Conservation (phyloP, 73 alveolate genomes). For the Urostyla sp. region DNA sequence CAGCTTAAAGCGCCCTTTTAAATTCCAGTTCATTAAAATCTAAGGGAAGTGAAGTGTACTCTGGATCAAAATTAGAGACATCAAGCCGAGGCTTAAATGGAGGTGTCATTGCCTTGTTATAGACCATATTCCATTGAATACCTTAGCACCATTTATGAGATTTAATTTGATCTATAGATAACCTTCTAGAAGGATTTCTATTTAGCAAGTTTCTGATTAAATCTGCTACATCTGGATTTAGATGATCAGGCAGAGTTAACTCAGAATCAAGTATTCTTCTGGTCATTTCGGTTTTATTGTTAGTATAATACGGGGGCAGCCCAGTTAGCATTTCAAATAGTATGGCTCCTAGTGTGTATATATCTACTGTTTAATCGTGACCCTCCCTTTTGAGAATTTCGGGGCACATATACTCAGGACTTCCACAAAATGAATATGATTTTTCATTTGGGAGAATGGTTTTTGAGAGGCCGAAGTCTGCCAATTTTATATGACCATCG, state of each 20-base stretch:
- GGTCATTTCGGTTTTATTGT: conserved; percentile 75
- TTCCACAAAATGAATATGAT: conserved; percentile 91
- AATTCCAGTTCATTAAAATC: conserved; percentile 37
- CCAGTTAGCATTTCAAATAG: conserved; percentile 95
- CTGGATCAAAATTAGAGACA: conserved; percentile 63
- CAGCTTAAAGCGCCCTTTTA: conserved; percentile 29
- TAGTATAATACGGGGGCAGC: conserved; percentile 86
- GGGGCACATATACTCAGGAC: conserved; percentile 94
- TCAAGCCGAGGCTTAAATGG: conserved; percentile 69
- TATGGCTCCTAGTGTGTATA: conserved; percentile 91
- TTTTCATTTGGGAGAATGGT: conserved; percentile 50
- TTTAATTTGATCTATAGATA: conserved; percentile 77
- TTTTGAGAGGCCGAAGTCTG: conserved; percentile 77
- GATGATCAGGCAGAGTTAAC: conserved; percentile 65
- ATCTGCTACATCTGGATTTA: conserved; percentile 45
- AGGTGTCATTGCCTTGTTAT: conserved; percentile 65
- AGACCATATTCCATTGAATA: conserved; percentile 73
- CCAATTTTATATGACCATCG: conserved; percentile 73
- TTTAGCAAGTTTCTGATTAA: conserved; percentile 48
- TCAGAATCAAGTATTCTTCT: conserved; percentile 63
- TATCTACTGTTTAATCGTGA: conserved; percentile 86
- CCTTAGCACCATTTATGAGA: conserved; percentile 74
- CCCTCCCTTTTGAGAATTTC: conserved; percentile 85
- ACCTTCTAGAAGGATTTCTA: conserved; percentile 62
- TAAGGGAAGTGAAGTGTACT: conserved; percentile 52